A percentile compares a stretch with the other conserved stretches of the same genome.
phyloP scores from a whole-genome alignment of 306 rosid species.

The Astragalus membranaceus region DNA sequence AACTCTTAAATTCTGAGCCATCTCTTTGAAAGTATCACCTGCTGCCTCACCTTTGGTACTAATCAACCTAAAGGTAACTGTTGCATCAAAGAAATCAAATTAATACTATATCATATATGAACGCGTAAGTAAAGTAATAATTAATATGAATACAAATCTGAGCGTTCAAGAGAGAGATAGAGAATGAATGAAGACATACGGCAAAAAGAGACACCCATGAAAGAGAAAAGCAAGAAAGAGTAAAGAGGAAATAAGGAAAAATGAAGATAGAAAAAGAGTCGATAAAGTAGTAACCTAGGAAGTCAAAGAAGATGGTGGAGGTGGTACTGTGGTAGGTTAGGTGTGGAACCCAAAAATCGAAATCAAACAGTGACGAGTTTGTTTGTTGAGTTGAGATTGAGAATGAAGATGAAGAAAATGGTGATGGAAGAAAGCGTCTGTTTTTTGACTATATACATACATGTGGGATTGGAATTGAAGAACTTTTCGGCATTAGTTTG shows the following conservation, averaged over 20 bases:
- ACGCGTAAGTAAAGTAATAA: neutral
- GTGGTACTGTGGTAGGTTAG: neutral
- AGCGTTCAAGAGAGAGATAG: neutral
- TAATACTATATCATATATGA: neutral
- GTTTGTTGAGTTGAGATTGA: neutral
- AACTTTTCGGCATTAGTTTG: conserved; percentile 2
- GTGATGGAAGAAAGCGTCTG: neutral
- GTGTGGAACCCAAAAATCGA: neutral
- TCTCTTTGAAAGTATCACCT: conserved; percentile 29
- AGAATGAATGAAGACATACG: neutral
- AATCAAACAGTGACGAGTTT: neutral
- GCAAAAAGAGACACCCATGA: conserved; percentile 26
- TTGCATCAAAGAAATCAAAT: neutral
- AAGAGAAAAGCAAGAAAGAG: neutral
- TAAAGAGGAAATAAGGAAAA: neutral
- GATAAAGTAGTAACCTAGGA: neutral
- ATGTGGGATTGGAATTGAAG: neutral
- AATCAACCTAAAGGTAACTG: conserved; percentile 11
- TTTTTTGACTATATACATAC: conserved; percentile 20
- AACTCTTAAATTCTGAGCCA: conserved; percentile 56
- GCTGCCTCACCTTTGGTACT: conserved; percentile 13
- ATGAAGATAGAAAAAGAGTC: neutral
- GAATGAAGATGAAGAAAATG: no score
- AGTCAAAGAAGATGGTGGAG: conserved; percentile 2
- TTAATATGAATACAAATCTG: neutral